Percentiles rank a stretch among this genome's conserved stretches.
Conservation (phyloP, 208 protist genomes). For the Leishmania martiniquensis region DNA sequence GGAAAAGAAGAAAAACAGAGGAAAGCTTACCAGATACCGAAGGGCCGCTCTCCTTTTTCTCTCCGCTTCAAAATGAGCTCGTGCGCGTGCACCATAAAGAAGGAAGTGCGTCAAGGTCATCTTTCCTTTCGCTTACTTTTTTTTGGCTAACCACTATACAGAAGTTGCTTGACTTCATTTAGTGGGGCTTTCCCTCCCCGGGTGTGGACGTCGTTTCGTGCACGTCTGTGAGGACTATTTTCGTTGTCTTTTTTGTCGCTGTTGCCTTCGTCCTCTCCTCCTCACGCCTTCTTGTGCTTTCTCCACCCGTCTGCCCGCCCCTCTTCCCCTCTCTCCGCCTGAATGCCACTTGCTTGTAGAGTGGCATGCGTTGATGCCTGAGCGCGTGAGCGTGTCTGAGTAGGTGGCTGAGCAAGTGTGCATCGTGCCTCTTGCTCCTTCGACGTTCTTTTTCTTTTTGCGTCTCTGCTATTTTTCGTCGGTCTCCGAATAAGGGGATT, state of each 20-base stretch:
- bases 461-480: not conserved
- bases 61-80: not conserved
- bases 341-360: not conserved
- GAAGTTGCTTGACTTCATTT: too few relatives aligned
- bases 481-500: too few relatives aligned
- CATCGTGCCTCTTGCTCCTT: not conserved
- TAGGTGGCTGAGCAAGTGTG: not conserved
- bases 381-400: not conserved
- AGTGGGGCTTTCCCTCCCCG: not conserved
- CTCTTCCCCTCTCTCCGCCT: not conserved
- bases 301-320: not conserved
- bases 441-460: too few relatives aligned
- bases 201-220: not conserved
- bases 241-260: constrained; percentile 2
- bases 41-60: not conserved
- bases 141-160: too few relatives aligned
- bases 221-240: constrained; percentile 17
- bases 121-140: too few relatives aligned
- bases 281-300: not conserved
- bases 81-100: not conserved
- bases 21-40: not conserved
- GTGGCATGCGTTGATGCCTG: not conserved
- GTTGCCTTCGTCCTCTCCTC: not conserved
- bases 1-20: not conserved
- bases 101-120: not conserved